A percentile compares a stretch with the other conserved stretches of the same genome.
These are phyloP conservation scores for Septoria linicola DNA, from an alignment of 2,329 filamentous ascomycete species.

Conservation along the genomic window DNA sequence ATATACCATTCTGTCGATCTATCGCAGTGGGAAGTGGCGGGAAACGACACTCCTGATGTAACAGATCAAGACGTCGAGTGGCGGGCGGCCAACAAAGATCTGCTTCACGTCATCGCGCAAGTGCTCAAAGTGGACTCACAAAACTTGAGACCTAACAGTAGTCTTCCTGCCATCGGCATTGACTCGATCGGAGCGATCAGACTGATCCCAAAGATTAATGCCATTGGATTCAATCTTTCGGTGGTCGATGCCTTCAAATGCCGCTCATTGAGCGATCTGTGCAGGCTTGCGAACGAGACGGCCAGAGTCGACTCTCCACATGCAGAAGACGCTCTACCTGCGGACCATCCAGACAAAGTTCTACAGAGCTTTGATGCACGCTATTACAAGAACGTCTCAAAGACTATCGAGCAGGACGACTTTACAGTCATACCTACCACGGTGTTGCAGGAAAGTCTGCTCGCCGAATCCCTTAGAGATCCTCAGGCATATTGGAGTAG, in stretches of 20 bases:
- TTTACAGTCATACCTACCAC: slow-evolving; percentile 19
- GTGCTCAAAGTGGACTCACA: not conserved
- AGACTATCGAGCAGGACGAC: slow-evolving; percentile 13
- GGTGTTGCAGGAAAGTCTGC: slow-evolving; percentile 16
- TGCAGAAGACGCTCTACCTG: not conserved
- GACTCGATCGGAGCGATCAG: slow-evolving; percentile 22
- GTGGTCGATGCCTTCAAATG: slow-evolving; percentile 21
- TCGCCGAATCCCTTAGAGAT: slow-evolving; percentile 20
- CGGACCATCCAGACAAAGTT: not conserved
- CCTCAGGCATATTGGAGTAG: slow-evolving; percentile 21
- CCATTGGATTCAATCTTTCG: slow-evolving; percentile 14
- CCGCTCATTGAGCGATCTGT: slow-evolving; percentile 13
- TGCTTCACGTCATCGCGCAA: slow-evolving; percentile 15
- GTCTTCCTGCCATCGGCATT: slow-evolving; percentile 17
- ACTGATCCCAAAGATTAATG: slow-evolving; percentile 21
- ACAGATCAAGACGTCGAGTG: slow-evolving; percentile 2
- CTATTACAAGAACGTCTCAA: slow-evolving; percentile 12
- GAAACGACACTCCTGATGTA: not conserved
- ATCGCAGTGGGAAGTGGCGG: slow-evolving; percentile 6
- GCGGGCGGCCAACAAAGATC: slow-evolving; percentile 6
- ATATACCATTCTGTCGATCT: slow-evolving; percentile 16
- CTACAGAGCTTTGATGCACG: slow-evolving; percentile 12
- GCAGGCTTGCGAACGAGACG: slow-evolving; percentile 8
- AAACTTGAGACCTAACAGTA: slow-evolving; percentile 12
- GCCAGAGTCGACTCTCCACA: not conserved